These are phyloP conservation scores for Allantophomopsis lycopodina DNA, from an alignment of 2,329 filamentous ascomycete species.

Conservation along the genomic window DNA sequence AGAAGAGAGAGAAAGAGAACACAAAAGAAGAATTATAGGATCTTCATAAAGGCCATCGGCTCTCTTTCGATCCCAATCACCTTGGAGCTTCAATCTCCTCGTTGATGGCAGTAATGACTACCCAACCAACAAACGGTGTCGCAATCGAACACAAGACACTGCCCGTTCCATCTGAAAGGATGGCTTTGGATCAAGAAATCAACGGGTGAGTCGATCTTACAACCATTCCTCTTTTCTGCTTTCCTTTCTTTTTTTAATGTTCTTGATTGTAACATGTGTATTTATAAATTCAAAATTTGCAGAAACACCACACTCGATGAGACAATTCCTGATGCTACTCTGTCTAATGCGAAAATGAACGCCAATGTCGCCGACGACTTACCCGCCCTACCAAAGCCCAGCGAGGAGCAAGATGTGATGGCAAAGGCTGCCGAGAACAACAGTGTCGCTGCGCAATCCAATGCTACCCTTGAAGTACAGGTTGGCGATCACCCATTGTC, in stretches of 20 bases:
- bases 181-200: conserved; percentile 35
- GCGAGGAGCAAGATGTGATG: no score
- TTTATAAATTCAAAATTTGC: conserved; percentile 17
- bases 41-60: no score
- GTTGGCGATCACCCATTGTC: no score
- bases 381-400: no score
- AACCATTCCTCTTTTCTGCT: conserved; percentile 13
- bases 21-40: no score
- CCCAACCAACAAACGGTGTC: conserved; percentile 21
- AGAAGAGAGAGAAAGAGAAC: no score
- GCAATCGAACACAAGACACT: conserved; percentile 34
- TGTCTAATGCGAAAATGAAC: conserved; percentile 5
- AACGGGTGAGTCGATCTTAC: conserved; percentile 42
- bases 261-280: conserved; percentile 15
- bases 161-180: conserved; percentile 30
- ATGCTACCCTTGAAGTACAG: no score
- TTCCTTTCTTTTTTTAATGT: conserved; percentile 11
- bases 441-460: no score
- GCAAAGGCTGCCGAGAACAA: not conserved
- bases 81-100: not conserved
- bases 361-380: conserved; percentile 3
- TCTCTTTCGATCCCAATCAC: no score
- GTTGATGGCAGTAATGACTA: conserved; percentile 36
- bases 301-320: conserved; percentile 17
- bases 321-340: conserved; percentile 10